Percentiles rank a stretch among this genome's conserved stretches.
Conservation (phyloP, 768 basidiomycete species). For the Psilocybe subaeruginosa region DNA sequence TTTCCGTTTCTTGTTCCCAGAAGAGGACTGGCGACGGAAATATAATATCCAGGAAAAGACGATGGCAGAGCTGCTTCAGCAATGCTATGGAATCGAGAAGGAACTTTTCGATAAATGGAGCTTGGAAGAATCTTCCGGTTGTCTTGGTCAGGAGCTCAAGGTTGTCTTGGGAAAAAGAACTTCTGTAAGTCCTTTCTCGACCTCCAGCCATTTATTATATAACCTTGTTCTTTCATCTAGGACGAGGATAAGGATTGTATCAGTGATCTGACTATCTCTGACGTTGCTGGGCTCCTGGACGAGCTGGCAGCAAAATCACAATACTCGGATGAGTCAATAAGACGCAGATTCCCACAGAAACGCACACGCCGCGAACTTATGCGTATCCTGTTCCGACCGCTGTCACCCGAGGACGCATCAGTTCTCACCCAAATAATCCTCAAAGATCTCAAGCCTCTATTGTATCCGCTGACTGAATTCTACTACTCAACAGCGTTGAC, state of each 20-base stretch:
- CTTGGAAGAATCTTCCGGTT: slow-evolving; percentile 52
- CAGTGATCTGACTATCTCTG: slow-evolving; percentile 41
- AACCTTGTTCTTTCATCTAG: not conserved
- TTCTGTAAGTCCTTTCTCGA: slow-evolving; percentile 32
- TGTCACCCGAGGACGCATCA: slow-evolving; percentile 66
- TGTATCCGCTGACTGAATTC: slow-evolving; percentile 65
- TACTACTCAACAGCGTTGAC: slow-evolving; percentile 55
- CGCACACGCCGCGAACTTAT: slow-evolving; percentile 44
- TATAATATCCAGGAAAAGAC: slow-evolving; percentile 74
- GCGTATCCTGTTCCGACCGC: slow-evolving; percentile 55
- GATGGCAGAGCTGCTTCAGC: slow-evolving; percentile 54
- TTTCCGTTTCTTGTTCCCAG: slow-evolving; percentile 83
- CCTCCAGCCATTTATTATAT: not conserved
- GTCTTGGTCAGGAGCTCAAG: slow-evolving; percentile 70
- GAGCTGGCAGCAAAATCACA: slow-evolving; percentile 71
- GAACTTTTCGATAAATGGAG: slow-evolving; percentile 41
- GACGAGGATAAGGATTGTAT: slow-evolving; percentile 34
- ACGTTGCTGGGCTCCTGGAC: slow-evolving; percentile 71
- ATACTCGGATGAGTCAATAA: slow-evolving; percentile 59
- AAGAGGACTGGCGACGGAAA: slow-evolving; percentile 71
- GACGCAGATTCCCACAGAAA: slow-evolving; percentile 28
- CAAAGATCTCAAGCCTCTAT: slow-evolving; percentile 79
- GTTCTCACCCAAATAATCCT: slow-evolving; percentile 87
- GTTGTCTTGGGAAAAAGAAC: slow-evolving; percentile 43
- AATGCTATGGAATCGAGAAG: slow-evolving; percentile 44